Conservation (phyloP, 305 asterid species). For the Petunia hybrid region DNA sequence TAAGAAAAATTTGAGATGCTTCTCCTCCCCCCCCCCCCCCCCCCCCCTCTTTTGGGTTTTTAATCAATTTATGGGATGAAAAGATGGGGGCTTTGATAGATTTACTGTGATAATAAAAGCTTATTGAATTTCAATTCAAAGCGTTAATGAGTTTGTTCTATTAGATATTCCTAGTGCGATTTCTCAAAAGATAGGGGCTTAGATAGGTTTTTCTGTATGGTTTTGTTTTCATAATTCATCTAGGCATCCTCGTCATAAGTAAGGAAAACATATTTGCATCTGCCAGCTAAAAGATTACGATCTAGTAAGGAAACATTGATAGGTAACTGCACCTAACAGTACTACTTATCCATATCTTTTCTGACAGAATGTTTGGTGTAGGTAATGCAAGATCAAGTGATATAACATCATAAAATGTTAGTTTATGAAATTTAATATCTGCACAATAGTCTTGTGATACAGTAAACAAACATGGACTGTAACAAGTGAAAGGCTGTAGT, state of each 20-base stretch:
- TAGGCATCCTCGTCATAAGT: constrained; percentile 17
- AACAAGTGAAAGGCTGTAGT: neutral
- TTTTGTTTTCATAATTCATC: neutral
- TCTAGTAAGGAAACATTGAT: neutral
- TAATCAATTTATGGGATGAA: neutral
- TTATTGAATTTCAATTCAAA: neutral
- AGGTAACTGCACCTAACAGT: too few species aligned
- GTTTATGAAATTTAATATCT: neutral
- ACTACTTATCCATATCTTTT: too few species aligned
- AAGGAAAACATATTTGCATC: neutral
- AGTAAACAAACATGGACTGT: constrained; percentile 1
- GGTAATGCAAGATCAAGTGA: too few species aligned
- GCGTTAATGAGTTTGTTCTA: neutral
- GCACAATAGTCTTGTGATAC: neutral
- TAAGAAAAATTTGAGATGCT: constrained; percentile 48
- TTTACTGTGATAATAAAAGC: constrained; percentile 10
- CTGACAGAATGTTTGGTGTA: too few species aligned
- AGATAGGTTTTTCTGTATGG: neutral
- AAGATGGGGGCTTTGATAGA: neutral
- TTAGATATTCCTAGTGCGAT: neutral
- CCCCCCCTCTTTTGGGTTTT: neutral
- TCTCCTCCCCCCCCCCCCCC: too few species aligned
- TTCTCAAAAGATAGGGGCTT: neutral
- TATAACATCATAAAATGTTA: neutral
- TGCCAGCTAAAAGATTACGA: neutral